phyloP scores from a whole-genome alignment of 306 rosid species.

The Ceratonia siliqua region DNA sequence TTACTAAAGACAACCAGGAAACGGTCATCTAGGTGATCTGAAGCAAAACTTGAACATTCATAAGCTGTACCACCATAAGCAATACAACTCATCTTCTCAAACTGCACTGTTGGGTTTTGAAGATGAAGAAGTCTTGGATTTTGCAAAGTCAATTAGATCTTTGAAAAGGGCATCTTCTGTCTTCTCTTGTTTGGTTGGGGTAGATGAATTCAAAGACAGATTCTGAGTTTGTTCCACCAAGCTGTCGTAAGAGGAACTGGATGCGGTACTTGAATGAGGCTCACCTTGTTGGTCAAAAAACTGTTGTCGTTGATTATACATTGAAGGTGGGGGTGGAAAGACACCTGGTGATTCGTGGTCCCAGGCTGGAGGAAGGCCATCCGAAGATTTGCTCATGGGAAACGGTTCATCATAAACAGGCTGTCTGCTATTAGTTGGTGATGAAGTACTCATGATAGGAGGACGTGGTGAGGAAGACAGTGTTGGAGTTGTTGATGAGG shows the following conservation, averaged over 20 bases:
- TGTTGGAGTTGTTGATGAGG: conserved; percentile 38
- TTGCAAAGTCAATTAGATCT: conserved; percentile 84
- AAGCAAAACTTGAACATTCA: conserved; percentile 43
- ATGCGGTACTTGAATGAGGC: conserved; percentile 51
- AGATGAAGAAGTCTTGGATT: conserved; percentile 78
- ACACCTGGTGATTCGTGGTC: conserved; percentile 49
- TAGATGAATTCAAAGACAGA: conserved; percentile 66
- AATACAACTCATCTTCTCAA: conserved; percentile 43
- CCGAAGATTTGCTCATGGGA: conserved; percentile 57
- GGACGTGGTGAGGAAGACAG: conserved; percentile 50
- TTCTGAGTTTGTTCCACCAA: conserved; percentile 74
- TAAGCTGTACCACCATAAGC: conserved; percentile 38
- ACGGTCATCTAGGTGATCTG: conserved; percentile 40
- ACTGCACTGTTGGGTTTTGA: conserved; percentile 70
- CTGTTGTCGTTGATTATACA: conserved; percentile 75
- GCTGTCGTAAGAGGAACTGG: conserved; percentile 69
- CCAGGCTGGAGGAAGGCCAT: conserved; percentile 70
- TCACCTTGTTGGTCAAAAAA: conserved; percentile 62
- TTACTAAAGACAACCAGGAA: conserved; percentile 51
- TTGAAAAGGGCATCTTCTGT: conserved; percentile 85
- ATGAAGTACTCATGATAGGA: conserved; percentile 40
- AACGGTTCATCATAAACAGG: conserved; percentile 73
- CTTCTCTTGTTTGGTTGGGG: conserved; percentile 64
- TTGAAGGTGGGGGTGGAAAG: conserved; percentile 85
- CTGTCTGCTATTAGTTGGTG: conserved; percentile 44